Evolutionary conservation across 2,329 filamentous ascomycete genomes (phyloP).

Genomic region (Claviceps capensis): DNA sequence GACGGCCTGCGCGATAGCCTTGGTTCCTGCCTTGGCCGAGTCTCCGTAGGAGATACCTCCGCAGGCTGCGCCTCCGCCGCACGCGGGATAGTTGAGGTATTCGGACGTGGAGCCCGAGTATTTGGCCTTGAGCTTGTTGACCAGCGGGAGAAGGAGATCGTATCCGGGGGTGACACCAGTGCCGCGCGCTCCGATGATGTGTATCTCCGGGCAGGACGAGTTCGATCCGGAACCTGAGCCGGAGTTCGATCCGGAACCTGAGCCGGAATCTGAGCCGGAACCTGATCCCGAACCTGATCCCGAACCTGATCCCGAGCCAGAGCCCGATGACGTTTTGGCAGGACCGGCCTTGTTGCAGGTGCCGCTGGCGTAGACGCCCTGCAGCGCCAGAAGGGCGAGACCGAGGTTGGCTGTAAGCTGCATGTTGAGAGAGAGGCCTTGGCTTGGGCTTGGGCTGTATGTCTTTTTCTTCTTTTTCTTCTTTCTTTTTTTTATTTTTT

Average conservation of each 20-base stretch:
- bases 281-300: no score
- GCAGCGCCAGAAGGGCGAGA: not conserved
- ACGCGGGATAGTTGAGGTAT: conserved; percentile 46
- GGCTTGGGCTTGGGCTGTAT: not conserved
- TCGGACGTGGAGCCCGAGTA: conserved; percentile 39
- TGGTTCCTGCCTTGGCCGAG: conserved; percentile 23
- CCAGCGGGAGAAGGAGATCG: conserved; percentile 34
- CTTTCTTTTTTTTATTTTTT: no score
- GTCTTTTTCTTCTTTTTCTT: no score
- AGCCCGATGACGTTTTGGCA: no score
- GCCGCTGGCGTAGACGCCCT: not conserved
- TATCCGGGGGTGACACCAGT: conserved; percentile 37
- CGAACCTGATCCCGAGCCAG: no score
- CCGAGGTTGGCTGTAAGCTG: not conserved
- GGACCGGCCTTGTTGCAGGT: no score
- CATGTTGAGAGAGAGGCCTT: not conserved
- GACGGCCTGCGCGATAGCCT: conserved; percentile 19
- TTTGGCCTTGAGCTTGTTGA: conserved; percentile 33
- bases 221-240: no score
- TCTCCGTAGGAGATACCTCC: conserved; percentile 45
- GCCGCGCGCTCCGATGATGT: conserved; percentile 34
- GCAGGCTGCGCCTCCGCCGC: conserved; percentile 44
- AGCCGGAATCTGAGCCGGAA: no score
- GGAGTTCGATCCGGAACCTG: no score
- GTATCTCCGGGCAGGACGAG: conserved; percentile 14